These are phyloP conservation scores for Eucalyptus marginata DNA, from an alignment of 345 rosid genomes.

Conservation along the genomic window DNA sequence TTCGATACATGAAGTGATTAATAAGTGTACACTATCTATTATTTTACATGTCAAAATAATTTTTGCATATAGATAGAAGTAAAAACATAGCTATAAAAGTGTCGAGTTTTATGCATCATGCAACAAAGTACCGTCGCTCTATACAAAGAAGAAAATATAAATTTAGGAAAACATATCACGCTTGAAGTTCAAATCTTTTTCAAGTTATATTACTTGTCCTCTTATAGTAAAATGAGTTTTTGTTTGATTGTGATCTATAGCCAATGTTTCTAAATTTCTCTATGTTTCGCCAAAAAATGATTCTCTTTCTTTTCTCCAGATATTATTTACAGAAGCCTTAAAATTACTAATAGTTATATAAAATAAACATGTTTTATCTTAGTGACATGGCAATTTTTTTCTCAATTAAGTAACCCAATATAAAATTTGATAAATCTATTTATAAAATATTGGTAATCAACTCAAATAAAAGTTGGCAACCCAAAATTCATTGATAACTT, in stretches of 20 bases:
- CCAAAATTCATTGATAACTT: neutral
- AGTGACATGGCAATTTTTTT: neutral
- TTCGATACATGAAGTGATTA: neutral
- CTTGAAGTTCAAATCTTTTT: neutral
- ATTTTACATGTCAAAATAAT: neutral
- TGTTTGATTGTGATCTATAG: neutral
- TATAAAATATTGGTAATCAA: neutral
- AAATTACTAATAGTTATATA: too few relatives aligned
- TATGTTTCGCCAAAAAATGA: neutral
- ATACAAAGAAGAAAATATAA: neutral
- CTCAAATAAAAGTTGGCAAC: neutral
- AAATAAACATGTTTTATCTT: too few relatives aligned
- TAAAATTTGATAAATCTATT: neutral
- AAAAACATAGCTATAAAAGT: neutral
- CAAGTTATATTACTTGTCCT: neutral
- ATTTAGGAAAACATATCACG: neutral
- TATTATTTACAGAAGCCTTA: neutral
- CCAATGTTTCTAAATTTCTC: neutral
- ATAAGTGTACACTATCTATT: neutral
- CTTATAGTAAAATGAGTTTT: neutral
- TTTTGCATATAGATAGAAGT: neutral
- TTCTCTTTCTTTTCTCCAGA: too few relatives aligned
- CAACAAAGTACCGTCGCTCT: neutral
- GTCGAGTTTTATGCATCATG: neutral
- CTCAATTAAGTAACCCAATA: neutral